Base-by-base conservation (phyloP, 2,329 filamentous ascomycete species). In the Colletotrichum australisinense region DNA sequence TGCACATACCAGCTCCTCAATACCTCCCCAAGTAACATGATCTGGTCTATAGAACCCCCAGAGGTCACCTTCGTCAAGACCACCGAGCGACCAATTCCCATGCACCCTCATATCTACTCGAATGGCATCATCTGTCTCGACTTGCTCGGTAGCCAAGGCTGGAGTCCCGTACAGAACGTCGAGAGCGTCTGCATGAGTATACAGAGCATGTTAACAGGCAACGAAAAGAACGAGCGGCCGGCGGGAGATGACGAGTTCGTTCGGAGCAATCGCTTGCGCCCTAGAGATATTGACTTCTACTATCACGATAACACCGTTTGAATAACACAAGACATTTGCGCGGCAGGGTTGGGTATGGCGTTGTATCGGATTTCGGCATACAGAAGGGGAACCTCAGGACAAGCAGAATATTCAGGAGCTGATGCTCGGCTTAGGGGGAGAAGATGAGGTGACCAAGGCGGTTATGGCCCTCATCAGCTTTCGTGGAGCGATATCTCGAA, bases 41-140 rank as follows among this genome's bases (percentile, higher is more conserved):
- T 67, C 73, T 26, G 19, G 28, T 52, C 32, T 66, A 58, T 78
- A 97, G 96, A 98, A 86, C 93, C 97, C 0, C 97, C 97, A 28
- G 97, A 99, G 87, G 97, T 98, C 76, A 93, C 94, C 69, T 99
- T 99, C 80, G 88, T 94, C 68, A 87, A 91, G 78, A 85, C 90
- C 66, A 82, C 90, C 42, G 86, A 89, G 77, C 89, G 91, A 57
- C 88, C 89, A 49, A 95, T 99, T 78, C 97, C 97, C 1, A 95
- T 98, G 82, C 97, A 99, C 80, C 97, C 97, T 3, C 97, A 99
- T 85, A 94, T 99, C 83, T 99, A 99, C 86, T 97, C 94, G 78
- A 99, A 99, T 83, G 97, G 97, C 78, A 98, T 98, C 82, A 99
- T 99, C 81, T 99, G 97, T 80, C 93, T 99, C 62, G 97, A 99